phyloP scores from a whole-genome alignment of 2,329 filamentous ascomycete genomes.

The Chaetomium sp. region DNA sequence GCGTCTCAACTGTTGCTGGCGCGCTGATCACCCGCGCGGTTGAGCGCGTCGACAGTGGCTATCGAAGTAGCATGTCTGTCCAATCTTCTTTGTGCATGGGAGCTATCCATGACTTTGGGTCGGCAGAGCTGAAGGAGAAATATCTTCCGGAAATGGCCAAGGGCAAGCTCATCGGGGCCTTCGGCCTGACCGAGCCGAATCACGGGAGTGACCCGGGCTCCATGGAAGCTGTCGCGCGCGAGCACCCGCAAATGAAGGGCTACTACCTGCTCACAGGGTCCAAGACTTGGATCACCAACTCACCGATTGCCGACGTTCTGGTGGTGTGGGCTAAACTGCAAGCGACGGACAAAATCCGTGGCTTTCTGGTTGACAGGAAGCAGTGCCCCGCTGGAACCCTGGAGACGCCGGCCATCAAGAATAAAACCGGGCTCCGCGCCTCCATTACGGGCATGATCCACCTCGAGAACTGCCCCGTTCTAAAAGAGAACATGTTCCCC shows the following conservation, averaged over 20 bases:
- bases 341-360: slow-evolving; percentile 89
- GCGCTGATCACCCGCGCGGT: slow-evolving; percentile 84
- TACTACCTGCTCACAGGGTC: slow-evolving; percentile 73
- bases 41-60: slow-evolving; percentile 83
- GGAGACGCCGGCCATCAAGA: slow-evolving; percentile 87
- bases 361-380: slow-evolving; percentile 85
- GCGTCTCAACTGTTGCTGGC: slow-evolving; percentile 77
- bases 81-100: slow-evolving; percentile 87
- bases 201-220: slow-evolving; percentile 84
- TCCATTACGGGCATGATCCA: slow-evolving; percentile 98
- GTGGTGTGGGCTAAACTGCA: slow-evolving; percentile 92
- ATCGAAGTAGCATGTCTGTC: slow-evolving; percentile 84
- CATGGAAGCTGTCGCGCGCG: slow-evolving; percentile 78
- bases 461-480: slow-evolving; percentile 85
- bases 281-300: slow-evolving; percentile 94
- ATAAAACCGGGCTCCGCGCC: slow-evolving; percentile 92
- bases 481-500: slow-evolving; percentile 91
- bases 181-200: slow-evolving; percentile 85
- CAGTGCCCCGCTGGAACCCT: slow-evolving; percentile 85
- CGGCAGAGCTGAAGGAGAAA: slow-evolving; percentile 76
- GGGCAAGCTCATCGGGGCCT: slow-evolving; percentile 76
- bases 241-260: slow-evolving; percentile 76
- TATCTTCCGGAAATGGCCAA: slow-evolving; percentile 76
- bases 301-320: slow-evolving; percentile 77
- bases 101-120: slow-evolving; percentile 80